phyloP scores from a whole-genome alignment of 768 basidiomycete genomes.

The Strobilomyces confusus region DNA sequence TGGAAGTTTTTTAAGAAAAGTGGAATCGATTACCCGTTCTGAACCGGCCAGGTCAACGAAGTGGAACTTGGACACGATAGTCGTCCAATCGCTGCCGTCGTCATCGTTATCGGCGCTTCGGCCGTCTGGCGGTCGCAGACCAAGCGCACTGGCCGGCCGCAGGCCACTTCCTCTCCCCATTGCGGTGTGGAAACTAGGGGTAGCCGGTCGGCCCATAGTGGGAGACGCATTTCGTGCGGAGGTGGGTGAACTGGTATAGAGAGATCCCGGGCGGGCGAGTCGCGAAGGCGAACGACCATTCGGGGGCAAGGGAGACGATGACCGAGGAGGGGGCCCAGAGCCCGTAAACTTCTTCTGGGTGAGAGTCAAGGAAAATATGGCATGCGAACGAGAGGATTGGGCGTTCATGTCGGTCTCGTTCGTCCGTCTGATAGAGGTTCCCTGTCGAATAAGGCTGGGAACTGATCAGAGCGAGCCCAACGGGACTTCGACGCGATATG shows the following conservation, averaged over 20 bases:
- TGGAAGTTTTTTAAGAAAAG: constrained; percentile 3
- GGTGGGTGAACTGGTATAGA: constrained; percentile 45
- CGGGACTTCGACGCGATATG: constrained; percentile 2
- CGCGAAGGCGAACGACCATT: constrained; percentile 74
- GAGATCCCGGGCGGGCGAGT: constrained; percentile 78
- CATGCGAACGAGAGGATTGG: constrained; percentile 96
- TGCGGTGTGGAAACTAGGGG: constrained; percentile 74
- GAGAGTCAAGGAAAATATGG: constrained; percentile 95
- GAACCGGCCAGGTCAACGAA: constrained; percentile 98
- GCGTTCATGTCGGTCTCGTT: constrained; percentile 99
- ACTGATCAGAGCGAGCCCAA: constrained; percentile 20
- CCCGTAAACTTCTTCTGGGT: constrained; percentile 87
- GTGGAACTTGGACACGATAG: constrained; percentile 93
- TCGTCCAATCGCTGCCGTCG: constrained; percentile 79
- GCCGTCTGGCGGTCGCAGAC: constrained; percentile 53
- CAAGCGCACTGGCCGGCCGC: constrained; percentile 79
- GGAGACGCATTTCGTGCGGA: constrained; percentile 63
- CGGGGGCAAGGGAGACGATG: constrained; percentile 72
- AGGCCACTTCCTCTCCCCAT: constrained; percentile 65
- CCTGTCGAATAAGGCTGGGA: constrained; percentile 80
- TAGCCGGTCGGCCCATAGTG: constrained; percentile 70
- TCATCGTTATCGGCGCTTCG: constrained; percentile 44
- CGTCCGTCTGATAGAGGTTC: constrained; percentile 86
- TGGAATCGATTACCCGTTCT: constrained; percentile 63
- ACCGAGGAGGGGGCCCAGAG: constrained; percentile 62